These are phyloP conservation scores for Fusarium sp. DNA, from an alignment of 2,329 filamentous ascomycete genomes.

Conservation along the genomic window DNA sequence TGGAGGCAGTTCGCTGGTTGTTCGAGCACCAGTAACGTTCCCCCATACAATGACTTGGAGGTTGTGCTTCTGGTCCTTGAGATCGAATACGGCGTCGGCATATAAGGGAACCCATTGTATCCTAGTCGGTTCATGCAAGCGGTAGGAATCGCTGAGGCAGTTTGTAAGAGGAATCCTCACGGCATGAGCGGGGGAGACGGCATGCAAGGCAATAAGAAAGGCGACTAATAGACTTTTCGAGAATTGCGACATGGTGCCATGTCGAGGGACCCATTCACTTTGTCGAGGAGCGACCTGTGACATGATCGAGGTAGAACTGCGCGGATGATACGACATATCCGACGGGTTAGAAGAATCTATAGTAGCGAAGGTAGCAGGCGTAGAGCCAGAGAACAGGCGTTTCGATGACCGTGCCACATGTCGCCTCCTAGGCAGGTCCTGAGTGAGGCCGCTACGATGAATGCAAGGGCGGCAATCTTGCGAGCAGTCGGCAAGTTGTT, in stretches of 20 bases:
- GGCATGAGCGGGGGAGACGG: constrained; percentile 66
- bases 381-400: constrained; percentile 34
- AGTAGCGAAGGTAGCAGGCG: constrained; percentile 39
- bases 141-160: constrained; percentile 77
- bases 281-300: constrained; percentile 18
- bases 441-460: constrained; percentile 31
- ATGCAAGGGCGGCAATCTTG: constrained; percentile 33
- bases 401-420: constrained; percentile 42
- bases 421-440: constrained; percentile 39
- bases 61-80: constrained; percentile 70
- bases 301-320: constrained; percentile 35
- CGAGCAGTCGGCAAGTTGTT: constrained; percentile 41
- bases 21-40: constrained; percentile 85
- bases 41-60: constrained; percentile 88
- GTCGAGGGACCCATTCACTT: constrained; percentile 38
- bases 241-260: constrained; percentile 33
- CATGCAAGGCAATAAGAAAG: constrained; percentile 57
- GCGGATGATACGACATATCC: constrained; percentile 21
- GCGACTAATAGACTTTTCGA: constrained; percentile 53
- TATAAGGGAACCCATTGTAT: constrained; percentile 86
- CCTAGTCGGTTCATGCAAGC: constrained; percentile 68
- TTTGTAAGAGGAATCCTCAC: constrained; percentile 86
- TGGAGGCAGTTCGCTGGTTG: constrained; percentile 70
- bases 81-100: constrained; percentile 82
- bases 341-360: constrained; percentile 23